Evolutionary conservation across 129 eudicot species (phyloP), one percentile per base, ranked within the genome.

Genomic region (Pseudognaphalium luteoalbum): DNA sequence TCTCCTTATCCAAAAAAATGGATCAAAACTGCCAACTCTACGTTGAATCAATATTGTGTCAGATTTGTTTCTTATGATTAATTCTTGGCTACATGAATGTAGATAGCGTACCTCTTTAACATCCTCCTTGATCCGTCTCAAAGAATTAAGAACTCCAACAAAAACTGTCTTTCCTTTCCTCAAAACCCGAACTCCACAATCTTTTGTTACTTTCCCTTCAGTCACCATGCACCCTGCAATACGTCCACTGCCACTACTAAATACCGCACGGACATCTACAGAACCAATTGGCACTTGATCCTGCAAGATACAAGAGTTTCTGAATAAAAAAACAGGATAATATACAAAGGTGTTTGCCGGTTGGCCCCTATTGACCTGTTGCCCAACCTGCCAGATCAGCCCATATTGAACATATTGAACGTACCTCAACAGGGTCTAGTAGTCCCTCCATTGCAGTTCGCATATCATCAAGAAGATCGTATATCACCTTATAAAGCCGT

Each of bases 161-260:
- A 62, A 80, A 63, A 94, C 82, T 7, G 82, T 82, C 79, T 80
- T 94, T 17, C 93, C 88, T 71, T 85, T 89, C 78, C 99, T 85
- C 30, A 76, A 25, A 70, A 91, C 96, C 59, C 93, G 86, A 79
- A 94, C 81, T 29, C 97, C 97, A 74, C 92, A 94, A 68, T 82
- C 98, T 80, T 89, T 86, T 30, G 83, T 87, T 35, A 94, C 83
- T 84, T 94, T 91, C 28, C 98, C 98, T 58, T 94, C 98, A 0
- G 84, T 87, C 80, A 94, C 97, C 98, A 94, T 94, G 70, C 97
- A 91, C 71, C 98, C 98, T 63, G 98, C 98, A 84, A 91, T 86
- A 37, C 93, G 91, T 41, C 91, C 97, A 64, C 98, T 94, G 25
- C 98, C 97, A 30, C 98, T 89, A 54, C 84, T 89, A 70, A 94